Evolutionary conservation across 371 early-diverging fungal genomes (phyloP), one percentile per base, ranked within the genome.

Genomic region (Mortierella sp.): DNA sequence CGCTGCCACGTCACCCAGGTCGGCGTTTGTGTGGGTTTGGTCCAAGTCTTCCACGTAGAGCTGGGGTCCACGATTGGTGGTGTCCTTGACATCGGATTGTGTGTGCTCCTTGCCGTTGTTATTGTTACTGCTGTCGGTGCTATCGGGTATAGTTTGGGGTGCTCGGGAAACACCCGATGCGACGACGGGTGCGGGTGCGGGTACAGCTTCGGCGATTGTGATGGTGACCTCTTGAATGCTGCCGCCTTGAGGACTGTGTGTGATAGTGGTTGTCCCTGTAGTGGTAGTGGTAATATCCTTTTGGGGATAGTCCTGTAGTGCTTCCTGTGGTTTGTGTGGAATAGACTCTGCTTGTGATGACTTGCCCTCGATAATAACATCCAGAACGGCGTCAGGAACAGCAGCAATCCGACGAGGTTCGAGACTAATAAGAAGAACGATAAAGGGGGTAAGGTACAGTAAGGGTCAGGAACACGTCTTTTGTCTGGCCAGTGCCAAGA

Each of bases 341-440:
- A 24, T n/a, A 16, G 50, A 14, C 55, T 34, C 31, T 19, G 34
- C 16, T 14, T 28, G 16, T 38, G 5, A 1, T 7, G 38, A 16
- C 24, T 38, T 65, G 68, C 68, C 38, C 38, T 65, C 68, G 38
- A 65, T 65, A 9, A 65, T 65, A 34, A 65, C 42, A 24, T 65
- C 68, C 42, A 65, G 24, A 24, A 38, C 38, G 10, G 24, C 21
- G 24, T 65, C 68, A 3, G 38, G 68, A 19, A 42, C 21, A 3
- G 68, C 68, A 38, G 42, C 68, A 31, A 65, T 21, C 7, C 68
- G 34, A 34, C 68, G 68, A 24, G 68, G 68, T 3, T 65, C 34
- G 10, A 65, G 34, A 19, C 68, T 65, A 38, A 21, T 34, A 38
- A 24, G 10, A 8, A 9, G 6, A 1, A 14, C 52, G 5, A 63